Evolutionary conservation across 2,329 filamentous ascomycete genomes (phyloP).

Genomic region (Trichophyton schoenleinii): DNA sequence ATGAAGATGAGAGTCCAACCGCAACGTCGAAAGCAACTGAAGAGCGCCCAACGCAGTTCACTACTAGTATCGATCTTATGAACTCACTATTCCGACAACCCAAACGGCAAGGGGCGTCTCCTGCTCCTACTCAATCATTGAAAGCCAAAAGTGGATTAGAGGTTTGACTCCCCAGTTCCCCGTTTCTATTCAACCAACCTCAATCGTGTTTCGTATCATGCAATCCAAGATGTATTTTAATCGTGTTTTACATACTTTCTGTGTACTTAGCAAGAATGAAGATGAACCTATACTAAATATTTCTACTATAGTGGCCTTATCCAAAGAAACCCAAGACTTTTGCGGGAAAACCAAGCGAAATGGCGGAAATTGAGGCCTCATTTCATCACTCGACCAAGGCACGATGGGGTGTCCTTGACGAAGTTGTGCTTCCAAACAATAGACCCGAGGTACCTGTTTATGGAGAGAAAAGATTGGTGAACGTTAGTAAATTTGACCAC

Average conservation of each 20-base stretch:
- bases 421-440: slow-evolving; percentile 52
- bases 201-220: slow-evolving; percentile 17
- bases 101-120: slow-evolving; percentile 40
- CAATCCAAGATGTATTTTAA: slow-evolving; percentile 15
- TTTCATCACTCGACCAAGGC: slow-evolving; percentile 67
- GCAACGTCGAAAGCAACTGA: slow-evolving; percentile 11
- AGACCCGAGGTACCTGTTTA: background rate
- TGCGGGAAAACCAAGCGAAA: slow-evolving; percentile 46
- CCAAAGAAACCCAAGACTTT: slow-evolving; percentile 62
- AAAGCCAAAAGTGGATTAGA: slow-evolving; percentile 63
- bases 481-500: slow-evolving; percentile 3
- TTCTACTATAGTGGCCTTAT: slow-evolving; percentile 63
- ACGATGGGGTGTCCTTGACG: slow-evolving; percentile 63
- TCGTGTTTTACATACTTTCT: slow-evolving; percentile 4
- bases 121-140: slow-evolving; percentile 43
- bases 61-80: slow-evolving; percentile 89
- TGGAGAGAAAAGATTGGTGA: background rate
- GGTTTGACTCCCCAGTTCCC: slow-evolving; percentile 56
- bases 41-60: slow-evolving; percentile 49
- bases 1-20: slow-evolving; percentile 26
- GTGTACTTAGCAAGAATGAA: slow-evolving; percentile 22
- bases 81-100: slow-evolving; percentile 77
- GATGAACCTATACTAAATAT: slow-evolving; percentile 31
- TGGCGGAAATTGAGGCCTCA: slow-evolving; percentile 51
- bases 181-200: slow-evolving; percentile 28